Base-by-base conservation (phyloP, 768 basidiomycete species). In the Coprinellus micaceus region DNA sequence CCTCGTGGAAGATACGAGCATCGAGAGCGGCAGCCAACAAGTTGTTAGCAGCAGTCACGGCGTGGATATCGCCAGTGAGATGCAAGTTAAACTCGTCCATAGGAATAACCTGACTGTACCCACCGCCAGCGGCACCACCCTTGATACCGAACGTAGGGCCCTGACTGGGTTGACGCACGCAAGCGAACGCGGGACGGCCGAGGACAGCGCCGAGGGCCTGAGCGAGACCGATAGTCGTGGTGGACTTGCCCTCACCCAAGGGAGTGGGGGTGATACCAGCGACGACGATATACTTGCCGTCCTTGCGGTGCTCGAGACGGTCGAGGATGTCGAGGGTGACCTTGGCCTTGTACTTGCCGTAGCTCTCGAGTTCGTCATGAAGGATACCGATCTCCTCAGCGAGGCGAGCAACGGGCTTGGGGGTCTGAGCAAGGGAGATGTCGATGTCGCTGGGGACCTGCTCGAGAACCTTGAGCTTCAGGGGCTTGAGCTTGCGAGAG, bases 81-180 rank as follows among this genome's bases (percentile, higher is more conserved):
- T 96, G 94, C 47, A 99, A 74, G 72, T 98, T 98, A 73, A 99
- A 98, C 89, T 92, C 96, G 66, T 98, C 96, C 96, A 98, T 98
- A 40, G 96, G 96, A 73, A 98, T 98, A 66, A 99, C 91, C 68
- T 97, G 95, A 68, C 92, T 94, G 77, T 98, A 99, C 52, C 96
- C 96, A 58, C 96, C 96, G 39, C 97, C 96, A 41, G 96, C 96
- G 36, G 96, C 96, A 64, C 96, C 97, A 62, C 96, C 96, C 73
- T 99, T 99, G 78, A 99, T 97, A 63, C 96, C 96, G 69, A 98
- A 99, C 0, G 96, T 98, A 30, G 96, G 96, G 12, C 97, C 96
- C 72, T 99, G 96, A 74, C 93, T 94, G 3, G 97, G 97, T 68
- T 99, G 97, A 54, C 96, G 88, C 22, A 98, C 94, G 69, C 94